Conservation (phyloP, 2,329 filamentous ascomycete species). For the Apiospora malaysiana region DNA sequence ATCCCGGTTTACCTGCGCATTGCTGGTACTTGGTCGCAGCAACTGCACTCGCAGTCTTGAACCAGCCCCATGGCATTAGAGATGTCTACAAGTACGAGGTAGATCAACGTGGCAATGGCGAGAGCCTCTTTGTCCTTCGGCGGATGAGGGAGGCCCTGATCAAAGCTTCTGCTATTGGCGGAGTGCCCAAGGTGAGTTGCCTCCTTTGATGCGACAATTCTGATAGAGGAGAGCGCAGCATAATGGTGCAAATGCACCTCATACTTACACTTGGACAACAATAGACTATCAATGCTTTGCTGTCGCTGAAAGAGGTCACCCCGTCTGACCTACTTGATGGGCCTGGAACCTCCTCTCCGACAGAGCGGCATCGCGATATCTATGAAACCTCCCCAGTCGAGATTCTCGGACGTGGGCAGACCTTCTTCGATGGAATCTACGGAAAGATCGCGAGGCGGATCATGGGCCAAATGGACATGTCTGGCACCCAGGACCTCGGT, state of each 20-base stretch:
- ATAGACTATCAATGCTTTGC: slow-evolving; percentile 54
- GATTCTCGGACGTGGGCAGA: slow-evolving; percentile 50
- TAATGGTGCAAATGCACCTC: too few relatives aligned
- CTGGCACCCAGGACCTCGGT: slow-evolving; percentile 55
- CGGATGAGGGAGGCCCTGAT: slow-evolving; percentile 56
- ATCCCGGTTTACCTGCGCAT: slow-evolving; percentile 49
- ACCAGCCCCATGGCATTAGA: slow-evolving; percentile 55
- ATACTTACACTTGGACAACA: background rate
- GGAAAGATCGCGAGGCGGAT: slow-evolving; percentile 54
- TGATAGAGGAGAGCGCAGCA: background rate
- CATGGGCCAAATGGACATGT: slow-evolving; percentile 54
- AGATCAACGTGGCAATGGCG: slow-evolving; percentile 37
- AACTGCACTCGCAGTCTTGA: slow-evolving; percentile 52
- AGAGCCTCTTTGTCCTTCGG: slow-evolving; percentile 50
- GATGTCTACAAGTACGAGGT: slow-evolving; percentile 51
- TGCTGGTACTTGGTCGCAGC: slow-evolving; percentile 57
- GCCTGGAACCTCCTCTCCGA: slow-evolving; percentile 43
- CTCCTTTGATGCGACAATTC: background rate
- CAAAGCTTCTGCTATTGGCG: slow-evolving; percentile 53
- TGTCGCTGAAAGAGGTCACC: slow-evolving; percentile 51
- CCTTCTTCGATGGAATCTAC: slow-evolving; percentile 55
- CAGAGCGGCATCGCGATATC: slow-evolving; percentile 46
- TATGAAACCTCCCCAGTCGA: slow-evolving; percentile 41
- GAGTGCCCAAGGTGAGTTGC: slow-evolving; percentile 53
- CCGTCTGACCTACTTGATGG: slow-evolving; percentile 49